Base-by-base conservation (phyloP, 1,284 basidiomycete genomes). In the Sphagnurus paluster region DNA sequence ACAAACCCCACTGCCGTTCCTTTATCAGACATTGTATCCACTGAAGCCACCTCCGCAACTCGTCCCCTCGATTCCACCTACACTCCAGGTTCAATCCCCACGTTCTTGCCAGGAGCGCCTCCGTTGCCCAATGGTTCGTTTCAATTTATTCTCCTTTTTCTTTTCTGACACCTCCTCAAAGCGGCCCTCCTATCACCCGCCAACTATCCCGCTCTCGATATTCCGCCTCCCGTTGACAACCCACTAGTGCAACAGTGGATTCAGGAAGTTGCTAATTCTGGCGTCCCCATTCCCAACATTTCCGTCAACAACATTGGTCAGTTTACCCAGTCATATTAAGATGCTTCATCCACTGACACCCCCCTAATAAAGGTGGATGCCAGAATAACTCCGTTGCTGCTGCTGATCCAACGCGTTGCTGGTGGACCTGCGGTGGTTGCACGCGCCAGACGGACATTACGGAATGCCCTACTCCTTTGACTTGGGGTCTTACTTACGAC, bases 371-470 rank as follows among this genome's bases (percentile, higher is more conserved):
- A 73, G 74, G 74, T 55, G 82, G 84, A 42, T 92, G 88, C 56
- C 61, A 76, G 1, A 71, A 79, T 33, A 87, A 89, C 59, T 68
- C 78, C 0, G 72, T 63, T 2, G 82, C 84, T 5, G 79, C 77
- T 6, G 66, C 72, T 6, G 76, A 90, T 57, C 49, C 63, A 4
- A 68, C 68, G 10, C 75, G 79, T 21, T 90, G 88, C 67, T 93
- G 90, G 90, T 94, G 90, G 91, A 90, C 89, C 6, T 93, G 90
- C 62, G 80, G 84, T 59, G 82, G 87, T 32, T 92, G 88, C 70
- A 80, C 78, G 2, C 75, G 79, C 23, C 56, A 70, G 23, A 80
- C 80, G 9, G 90, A 93, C 62, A 77, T 93, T 55, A 77, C 76
- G 34, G 69, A 73, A 17, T 93, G 90, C 68, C 88, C 88, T 6